A percentile compares a stretch with the other conserved stretches of the same genome.
phyloP scores from a whole-genome alignment of 2,329 filamentous ascomycete genomes.

The Fusarium sp. region DNA sequence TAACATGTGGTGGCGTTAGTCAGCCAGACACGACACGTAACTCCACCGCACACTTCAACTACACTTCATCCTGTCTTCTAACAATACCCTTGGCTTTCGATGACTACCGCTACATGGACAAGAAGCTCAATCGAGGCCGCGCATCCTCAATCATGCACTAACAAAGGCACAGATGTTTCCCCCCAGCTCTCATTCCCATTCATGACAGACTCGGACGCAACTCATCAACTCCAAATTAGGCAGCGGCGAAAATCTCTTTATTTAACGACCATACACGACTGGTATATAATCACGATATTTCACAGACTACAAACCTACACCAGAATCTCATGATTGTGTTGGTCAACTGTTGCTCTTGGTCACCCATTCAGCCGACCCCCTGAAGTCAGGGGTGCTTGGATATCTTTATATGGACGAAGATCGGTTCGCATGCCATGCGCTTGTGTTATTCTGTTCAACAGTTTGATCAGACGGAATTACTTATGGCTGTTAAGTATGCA shows the following conservation, averaged over 20 bases:
- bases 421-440: not conserved
- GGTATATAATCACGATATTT: not conserved
- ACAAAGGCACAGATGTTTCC: too few species aligned
- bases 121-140: not conserved
- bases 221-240: not conserved
- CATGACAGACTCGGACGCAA: not conserved
- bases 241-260: not conserved
- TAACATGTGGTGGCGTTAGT: slow-evolving; percentile 32
- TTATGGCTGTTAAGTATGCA: not conserved
- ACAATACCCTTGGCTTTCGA: not conserved
- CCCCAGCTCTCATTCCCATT: not conserved
- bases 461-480: not conserved
- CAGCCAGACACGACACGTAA: slow-evolving; percentile 18
- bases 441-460: not conserved
- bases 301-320: not conserved
- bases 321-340: not conserved
- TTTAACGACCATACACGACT: not conserved
- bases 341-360: not conserved
- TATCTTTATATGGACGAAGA: not conserved
- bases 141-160: too few species aligned
- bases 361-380: not conserved
- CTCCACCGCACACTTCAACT: slow-evolving; percentile 30
- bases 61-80: slow-evolving; percentile 19
- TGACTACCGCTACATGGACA: not conserved
- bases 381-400: slow-evolving; percentile 26